These are phyloP conservation scores for Monosporozyma servazzii DNA, from an alignment of 805 yeast genomes.

Conservation along the genomic window DNA sequence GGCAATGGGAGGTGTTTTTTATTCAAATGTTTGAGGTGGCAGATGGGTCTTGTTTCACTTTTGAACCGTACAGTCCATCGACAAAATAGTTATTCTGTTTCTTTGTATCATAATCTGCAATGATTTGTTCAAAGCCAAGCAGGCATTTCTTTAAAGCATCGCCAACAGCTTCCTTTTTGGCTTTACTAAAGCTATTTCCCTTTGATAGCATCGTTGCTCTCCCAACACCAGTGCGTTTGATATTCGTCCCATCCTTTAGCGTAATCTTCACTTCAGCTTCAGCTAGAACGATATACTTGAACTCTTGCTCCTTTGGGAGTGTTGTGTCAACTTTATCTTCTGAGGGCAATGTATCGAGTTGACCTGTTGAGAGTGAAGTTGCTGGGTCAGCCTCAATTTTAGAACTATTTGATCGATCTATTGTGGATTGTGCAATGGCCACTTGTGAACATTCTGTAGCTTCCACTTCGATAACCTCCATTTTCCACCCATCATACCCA, in stretches of 20 bases:
- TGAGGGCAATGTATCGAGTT: too few species aligned
- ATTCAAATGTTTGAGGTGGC: background rate
- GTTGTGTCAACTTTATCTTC: too few species aligned
- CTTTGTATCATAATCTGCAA: constrained; percentile 29
- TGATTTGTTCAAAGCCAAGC: constrained; percentile 67
- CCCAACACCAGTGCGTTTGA: constrained; percentile 72
- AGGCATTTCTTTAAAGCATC: constrained; percentile 75
- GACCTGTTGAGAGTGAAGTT: too few species aligned
- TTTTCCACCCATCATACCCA: constrained; percentile 52
- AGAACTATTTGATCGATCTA: background rate
- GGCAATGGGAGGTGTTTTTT: too few species aligned
- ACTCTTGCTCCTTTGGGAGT: constrained; percentile 1
- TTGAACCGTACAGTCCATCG: constrained; percentile 22
- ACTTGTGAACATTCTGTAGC: constrained; percentile 12
- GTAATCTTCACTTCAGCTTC: constrained; percentile 53
- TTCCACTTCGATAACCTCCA: constrained; percentile 30
- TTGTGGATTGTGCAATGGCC: background rate
- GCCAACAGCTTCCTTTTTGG: constrained; percentile 78
- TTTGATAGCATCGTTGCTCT: constrained; percentile 49
- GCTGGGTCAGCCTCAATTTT: background rate
- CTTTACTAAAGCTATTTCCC: constrained; percentile 69
- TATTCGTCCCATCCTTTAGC: constrained; percentile 72
- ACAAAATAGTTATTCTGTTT: constrained; percentile 29
- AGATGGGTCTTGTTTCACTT: background rate
- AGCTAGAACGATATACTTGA: constrained; percentile 22